Evolutionary conservation across 805 yeast species (phyloP).

Genomic region (Kodamaea neixiangensis): DNA sequence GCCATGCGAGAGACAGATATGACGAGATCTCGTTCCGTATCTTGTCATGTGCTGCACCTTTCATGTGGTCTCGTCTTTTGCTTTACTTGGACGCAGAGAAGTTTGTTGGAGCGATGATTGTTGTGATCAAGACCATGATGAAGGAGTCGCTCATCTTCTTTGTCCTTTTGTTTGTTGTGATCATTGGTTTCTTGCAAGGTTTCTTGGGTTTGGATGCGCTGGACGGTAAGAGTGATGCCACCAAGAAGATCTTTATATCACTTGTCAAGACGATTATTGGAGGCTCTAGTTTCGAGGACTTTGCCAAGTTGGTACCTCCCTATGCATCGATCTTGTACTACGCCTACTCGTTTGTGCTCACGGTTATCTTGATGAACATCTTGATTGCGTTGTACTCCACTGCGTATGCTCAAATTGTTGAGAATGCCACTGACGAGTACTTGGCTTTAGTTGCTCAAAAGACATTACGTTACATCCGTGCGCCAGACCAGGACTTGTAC

Average conservation of each 20-base stretch:
- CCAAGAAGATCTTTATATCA: slow-evolving; percentile 60
- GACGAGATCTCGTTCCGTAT: slow-evolving; percentile 67
- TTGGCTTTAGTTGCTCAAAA: slow-evolving; percentile 83
- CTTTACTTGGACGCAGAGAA: slow-evolving; percentile 75
- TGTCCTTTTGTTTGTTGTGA: slow-evolving; percentile 66
- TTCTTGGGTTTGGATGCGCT: slow-evolving; percentile 85
- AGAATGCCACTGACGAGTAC: slow-evolving; percentile 81
- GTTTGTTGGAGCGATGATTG: slow-evolving; percentile 88
- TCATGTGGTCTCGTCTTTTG: slow-evolving; percentile 80
- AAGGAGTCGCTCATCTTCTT: slow-evolving; percentile 83
- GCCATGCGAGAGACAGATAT: slow-evolving; percentile 28
- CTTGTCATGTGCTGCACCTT: slow-evolving; percentile 78
- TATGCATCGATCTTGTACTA: slow-evolving; percentile 81
- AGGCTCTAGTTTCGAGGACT: slow-evolving; percentile 69
- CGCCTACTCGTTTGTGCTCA: slow-evolving; percentile 71
- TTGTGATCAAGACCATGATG: slow-evolving; percentile 83
- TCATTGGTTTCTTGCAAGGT: slow-evolving; percentile 82
- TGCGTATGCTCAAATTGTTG: slow-evolving; percentile 79
- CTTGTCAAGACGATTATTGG: slow-evolving; percentile 74
- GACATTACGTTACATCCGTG: slow-evolving; percentile 79
- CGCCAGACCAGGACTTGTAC: slow-evolving; percentile 83
- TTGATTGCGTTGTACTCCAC: slow-evolving; percentile 83
- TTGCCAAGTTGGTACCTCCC: slow-evolving; percentile 77
- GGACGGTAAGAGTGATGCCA: slow-evolving; percentile 80
- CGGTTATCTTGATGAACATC: slow-evolving; percentile 77